Evolutionary conservation across 306 rosid genomes (phyloP), one percentile per base, ranked within the genome.

Genomic region (Gastrolobium villosum): DNA sequence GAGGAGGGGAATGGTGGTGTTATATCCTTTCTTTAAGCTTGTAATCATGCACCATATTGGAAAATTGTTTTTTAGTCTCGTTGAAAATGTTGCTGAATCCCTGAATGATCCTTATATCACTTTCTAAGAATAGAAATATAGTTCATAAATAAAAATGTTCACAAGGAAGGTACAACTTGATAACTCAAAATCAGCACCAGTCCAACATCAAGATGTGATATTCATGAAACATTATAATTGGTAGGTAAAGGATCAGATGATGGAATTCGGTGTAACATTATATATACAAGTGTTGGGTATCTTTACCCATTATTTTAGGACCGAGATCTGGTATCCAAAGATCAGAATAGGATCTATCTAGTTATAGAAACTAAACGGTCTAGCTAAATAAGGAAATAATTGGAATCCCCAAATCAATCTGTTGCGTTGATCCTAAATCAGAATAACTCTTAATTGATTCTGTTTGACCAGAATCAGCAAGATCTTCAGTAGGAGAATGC

Each of bases 151-250:
- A 35, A 44, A 62, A 53, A 72, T 82, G 43, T 20, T 70, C 32
- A 39, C 41, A 75, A 35, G 31, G 45, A 2, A 69, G 40, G 53
- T 7, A 4, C 1, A 4, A 10, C 63, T 32, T 40, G 32, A 13
- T 56, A 40, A 55, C 66, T 59, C 39, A 49, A 71, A 65, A 66
- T 65, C 56, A 61, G 75, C 75, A 44, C 32, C 10, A n/a, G 70
- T 69, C 40, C 26, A 31, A 26, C 66, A 46, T 80, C 15, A 56
- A 7, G 11, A 34, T 56, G 35, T 48, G 26, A 37, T 59, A 34
- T 49, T 32, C 53, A 20, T 53, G 44, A 65, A 80, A 54, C 60
- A 35, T 68, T 28, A 65, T 74, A 77, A 64, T 77, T 39, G 54
- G 64, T 60, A 20, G 26, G 26, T 20, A 20, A 20, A 20, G 26